These are phyloP conservation scores for Arctium minus DNA, from an alignment of 129 eudicot genomes.

Conservation along the genomic window DNA sequence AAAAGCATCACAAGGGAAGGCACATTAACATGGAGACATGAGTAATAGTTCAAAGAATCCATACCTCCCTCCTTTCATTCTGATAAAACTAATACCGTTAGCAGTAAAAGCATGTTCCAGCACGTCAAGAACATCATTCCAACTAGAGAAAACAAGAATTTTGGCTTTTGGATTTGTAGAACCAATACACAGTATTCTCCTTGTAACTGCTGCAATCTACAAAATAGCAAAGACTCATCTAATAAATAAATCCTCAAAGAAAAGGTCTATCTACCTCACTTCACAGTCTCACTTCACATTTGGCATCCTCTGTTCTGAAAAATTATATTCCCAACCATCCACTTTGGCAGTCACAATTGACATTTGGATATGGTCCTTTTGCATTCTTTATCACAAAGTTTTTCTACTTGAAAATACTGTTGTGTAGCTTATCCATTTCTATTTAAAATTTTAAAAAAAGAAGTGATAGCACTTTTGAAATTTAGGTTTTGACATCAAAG, in stretches of 20 bases:
- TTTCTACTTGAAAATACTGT: neutral
- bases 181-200: slow-evolving; percentile 78
- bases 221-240: slow-evolving; percentile 10
- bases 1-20: too few species aligned
- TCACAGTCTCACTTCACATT: neutral
- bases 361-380: neutral
- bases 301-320: too few species aligned
- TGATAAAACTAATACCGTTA: slow-evolving; percentile 63
- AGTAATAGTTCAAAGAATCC: neutral
- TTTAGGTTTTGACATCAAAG: too few species aligned
- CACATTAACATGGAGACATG: neutral
- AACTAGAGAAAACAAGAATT: slow-evolving; percentile 92
- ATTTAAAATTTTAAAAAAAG: neutral
- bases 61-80: slow-evolving; percentile 99
- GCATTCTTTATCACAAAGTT: neutral
- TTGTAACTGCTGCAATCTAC: slow-evolving; percentile 88
- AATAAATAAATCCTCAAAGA: neutral
- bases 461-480: neutral
- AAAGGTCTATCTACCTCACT: neutral
- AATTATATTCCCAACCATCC: neutral
- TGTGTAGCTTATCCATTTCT: neutral
- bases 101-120: slow-evolving; percentile 84
- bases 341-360: neutral
- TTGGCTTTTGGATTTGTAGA: slow-evolving; percentile 61
- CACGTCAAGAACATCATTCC: slow-evolving; percentile 98